Evolutionary conservation across 78 protist genomes (phyloP).

Genomic region (Dictyostelium firmibasis): DNA sequence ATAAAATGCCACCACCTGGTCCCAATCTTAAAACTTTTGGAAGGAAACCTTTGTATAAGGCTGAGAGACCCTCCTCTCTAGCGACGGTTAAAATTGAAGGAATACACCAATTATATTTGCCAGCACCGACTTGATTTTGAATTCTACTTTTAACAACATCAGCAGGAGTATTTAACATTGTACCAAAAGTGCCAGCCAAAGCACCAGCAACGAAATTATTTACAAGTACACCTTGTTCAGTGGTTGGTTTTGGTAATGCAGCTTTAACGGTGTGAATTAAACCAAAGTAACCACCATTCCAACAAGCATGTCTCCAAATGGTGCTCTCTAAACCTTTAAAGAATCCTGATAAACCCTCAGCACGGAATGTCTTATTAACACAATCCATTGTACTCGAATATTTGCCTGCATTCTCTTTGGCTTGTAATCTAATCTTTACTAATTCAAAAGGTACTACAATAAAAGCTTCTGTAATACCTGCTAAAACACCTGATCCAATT

Average conservation of each 20-base stretch:
- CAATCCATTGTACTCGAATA: constrained; percentile 76
- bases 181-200: constrained; percentile 89
- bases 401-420: constrained; percentile 78
- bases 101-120: constrained; percentile 76
- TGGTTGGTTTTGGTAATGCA: constrained; percentile 58
- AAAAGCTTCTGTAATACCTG: constrained; percentile 90
- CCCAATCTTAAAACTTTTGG: constrained; percentile 90
- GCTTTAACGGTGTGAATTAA: constrained; percentile 71
- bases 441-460: constrained; percentile 89
- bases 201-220: constrained; percentile 86
- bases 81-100: constrained; percentile 70
- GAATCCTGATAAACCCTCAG: constrained; percentile 76
- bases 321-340: constrained; percentile 88
- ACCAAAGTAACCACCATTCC: constrained; percentile 93
- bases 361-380: constrained; percentile 26
- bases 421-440: constrained; percentile 91
- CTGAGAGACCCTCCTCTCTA: constrained; percentile 82
- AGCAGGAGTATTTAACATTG: constrained; percentile 88
- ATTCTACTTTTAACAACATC: constrained; percentile 90
- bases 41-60: constrained; percentile 90
- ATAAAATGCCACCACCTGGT: constrained; percentile 92
- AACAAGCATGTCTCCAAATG: constrained; percentile 84
- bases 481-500: constrained; percentile 76
- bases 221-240: constrained; percentile 1
- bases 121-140: constrained; percentile 70